These are phyloP conservation scores for Apostasia shenzhenica DNA, from an alignment of 106 monocot genomes.

Conservation along the genomic window DNA sequence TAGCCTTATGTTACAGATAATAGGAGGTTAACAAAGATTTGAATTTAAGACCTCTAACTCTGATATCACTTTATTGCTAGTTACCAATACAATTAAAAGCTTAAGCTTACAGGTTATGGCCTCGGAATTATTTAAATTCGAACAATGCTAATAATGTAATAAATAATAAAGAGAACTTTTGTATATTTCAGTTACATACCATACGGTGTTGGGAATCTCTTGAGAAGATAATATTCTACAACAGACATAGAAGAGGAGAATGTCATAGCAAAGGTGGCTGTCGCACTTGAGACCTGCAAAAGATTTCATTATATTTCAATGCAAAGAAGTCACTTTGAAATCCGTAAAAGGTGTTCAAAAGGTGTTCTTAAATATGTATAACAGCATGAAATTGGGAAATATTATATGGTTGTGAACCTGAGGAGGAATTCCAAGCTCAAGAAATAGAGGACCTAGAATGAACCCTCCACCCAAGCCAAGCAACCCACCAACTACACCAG, in stretches of 20 bases:
- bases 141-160: no score
- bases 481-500: slow-evolving; percentile 52
- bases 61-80: no score
- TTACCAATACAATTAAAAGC: no score
- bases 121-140: no score
- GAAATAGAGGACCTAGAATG: slow-evolving; percentile 56
- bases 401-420: slow-evolving; percentile 16
- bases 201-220: slow-evolving; percentile 51
- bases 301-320: neutral
- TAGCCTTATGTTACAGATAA: no score
- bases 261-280: slow-evolving; percentile 54
- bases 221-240: slow-evolving; percentile 55
- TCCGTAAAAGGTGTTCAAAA: no score
- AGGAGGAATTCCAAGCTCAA: slow-evolving; percentile 64
- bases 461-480: slow-evolving; percentile 63
- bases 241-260: slow-evolving; percentile 72
- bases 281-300: slow-evolving; percentile 59
- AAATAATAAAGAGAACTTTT: neutral
- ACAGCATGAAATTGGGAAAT: no score
- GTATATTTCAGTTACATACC: slow-evolving; percentile 18
- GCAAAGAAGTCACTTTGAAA: no score
- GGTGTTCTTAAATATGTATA: no score
- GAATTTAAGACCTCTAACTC: no score
- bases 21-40: no score
- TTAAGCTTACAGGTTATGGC: no score